Percentiles rank a stretch among this genome's conserved stretches.
phyloP scores from a whole-genome alignment of 2,329 filamentous ascomycete species.

The Aureobasidium namibiae region DNA sequence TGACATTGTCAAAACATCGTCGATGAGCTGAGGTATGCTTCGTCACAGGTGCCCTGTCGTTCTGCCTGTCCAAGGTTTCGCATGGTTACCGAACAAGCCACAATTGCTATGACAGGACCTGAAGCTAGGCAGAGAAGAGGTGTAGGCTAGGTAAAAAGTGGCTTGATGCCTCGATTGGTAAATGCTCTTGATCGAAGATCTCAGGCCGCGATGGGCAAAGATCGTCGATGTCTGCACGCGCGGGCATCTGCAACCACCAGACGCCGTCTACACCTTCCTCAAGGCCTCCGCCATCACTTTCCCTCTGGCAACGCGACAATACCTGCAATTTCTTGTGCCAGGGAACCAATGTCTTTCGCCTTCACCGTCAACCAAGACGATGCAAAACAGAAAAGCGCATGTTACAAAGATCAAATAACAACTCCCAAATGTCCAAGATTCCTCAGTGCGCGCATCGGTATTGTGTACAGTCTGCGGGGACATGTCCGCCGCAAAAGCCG shows the following conservation, averaged over 20 bases:
- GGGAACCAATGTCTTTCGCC: background rate
- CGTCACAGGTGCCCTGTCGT: slow-evolving; percentile 1
- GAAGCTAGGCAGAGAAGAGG: background rate
- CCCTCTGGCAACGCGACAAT: background rate
- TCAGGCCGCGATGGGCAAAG: background rate
- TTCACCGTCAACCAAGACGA: background rate
- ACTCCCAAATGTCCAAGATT: too few species aligned
- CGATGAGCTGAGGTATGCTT: background rate
- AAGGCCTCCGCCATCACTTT: background rate
- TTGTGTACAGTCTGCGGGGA: too few species aligned
- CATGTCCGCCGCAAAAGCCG: too few species aligned
- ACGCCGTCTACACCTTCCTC: background rate
- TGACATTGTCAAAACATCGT: background rate
- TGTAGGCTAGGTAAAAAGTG: background rate
- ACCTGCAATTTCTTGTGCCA: background rate
- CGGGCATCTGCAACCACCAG: background rate
- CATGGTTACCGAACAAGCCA: background rate
- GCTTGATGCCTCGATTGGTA: background rate
- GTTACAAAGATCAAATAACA: background rate
- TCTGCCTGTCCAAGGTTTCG: slow-evolving; percentile 1
- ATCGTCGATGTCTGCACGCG: background rate
- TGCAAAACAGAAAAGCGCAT: background rate
- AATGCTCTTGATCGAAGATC: background rate
- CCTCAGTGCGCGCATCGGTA: too few species aligned
- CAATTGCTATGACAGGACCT: background rate